Percentiles rank a stretch among this genome's conserved stretches.
These are phyloP conservation scores for Rhizopus arrhizus DNA, from an alignment of 371 early-diverging fungal genomes.

Conservation along the genomic window DNA sequence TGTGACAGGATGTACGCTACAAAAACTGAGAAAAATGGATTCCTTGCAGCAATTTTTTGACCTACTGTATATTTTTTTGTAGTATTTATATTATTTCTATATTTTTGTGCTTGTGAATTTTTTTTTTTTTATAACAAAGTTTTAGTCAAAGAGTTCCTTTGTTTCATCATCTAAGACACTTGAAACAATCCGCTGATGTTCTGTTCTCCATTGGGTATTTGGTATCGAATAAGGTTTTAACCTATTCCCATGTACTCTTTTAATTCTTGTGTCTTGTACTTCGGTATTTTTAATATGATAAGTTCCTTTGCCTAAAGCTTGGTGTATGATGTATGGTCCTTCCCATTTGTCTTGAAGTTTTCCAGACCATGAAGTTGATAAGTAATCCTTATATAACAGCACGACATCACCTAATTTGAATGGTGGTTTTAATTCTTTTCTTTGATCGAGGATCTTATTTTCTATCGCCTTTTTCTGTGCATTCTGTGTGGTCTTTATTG, in stretches of 20 bases:
- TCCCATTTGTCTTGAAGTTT: constrained; percentile 1
- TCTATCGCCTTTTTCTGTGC: no score
- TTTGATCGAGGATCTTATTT: no score
- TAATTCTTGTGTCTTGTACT: not conserved
- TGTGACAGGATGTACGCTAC: no score
- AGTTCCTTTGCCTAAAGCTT: not conserved
- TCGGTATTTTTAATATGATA: not conserved
- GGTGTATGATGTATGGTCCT: not conserved
- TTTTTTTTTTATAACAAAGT: no score
- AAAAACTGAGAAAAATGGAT: no score
- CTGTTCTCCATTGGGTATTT: not conserved
- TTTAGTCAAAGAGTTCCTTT: not conserved
- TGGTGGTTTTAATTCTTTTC: not conserved
- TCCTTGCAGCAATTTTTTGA: no score
- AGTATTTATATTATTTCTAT: no score
- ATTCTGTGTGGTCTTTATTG: no score
- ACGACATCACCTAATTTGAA: constrained; percentile 2
- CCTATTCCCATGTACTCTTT: not conserved
- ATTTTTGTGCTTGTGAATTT: no score
- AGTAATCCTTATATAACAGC: not conserved
- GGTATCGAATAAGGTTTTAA: not conserved
- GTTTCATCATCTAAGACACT: not conserved
- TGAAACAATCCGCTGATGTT: not conserved
- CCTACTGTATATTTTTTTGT: no score
- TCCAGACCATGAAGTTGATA: constrained; percentile 4